phyloP scores from a whole-genome alignment of 768 basidiomycete species.

The Amanita rubescens region DNA sequence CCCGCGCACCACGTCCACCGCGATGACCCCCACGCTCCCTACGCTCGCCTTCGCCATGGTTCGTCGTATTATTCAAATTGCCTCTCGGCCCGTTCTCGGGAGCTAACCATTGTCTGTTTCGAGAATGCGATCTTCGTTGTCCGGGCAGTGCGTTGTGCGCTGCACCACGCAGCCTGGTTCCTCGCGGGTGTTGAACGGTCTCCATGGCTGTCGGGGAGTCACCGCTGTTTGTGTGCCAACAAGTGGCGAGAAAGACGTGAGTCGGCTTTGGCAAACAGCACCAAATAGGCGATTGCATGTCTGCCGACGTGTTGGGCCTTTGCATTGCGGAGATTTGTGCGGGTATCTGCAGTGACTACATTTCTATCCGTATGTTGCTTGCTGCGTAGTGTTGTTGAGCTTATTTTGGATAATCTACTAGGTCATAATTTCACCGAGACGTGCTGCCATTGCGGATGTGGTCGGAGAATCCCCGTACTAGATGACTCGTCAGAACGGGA shows the following conservation, averaged over 20 bases:
- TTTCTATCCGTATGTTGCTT: constrained; percentile 24
- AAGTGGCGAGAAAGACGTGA: neutral
- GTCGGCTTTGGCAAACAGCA: neutral
- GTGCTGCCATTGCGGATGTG: constrained; percentile 1
- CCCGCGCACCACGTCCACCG: constrained; percentile 39
- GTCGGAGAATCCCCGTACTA: neutral
- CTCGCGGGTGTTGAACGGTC: constrained; percentile 6
- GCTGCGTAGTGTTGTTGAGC: neutral
- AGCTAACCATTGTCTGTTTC: constrained; percentile 61
- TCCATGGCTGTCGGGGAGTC: constrained; percentile 5
- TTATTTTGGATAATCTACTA: constrained; percentile 9
- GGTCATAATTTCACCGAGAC: constrained; percentile 30
- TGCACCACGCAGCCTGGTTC: constrained; percentile 2
- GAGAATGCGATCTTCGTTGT: constrained; percentile 28
- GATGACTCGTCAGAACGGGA: constrained; percentile 3
- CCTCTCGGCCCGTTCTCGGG: constrained; percentile 28
- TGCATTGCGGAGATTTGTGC: constrained; percentile 26
- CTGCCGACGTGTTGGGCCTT: constrained; percentile 22
- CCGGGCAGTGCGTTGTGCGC: neutral
- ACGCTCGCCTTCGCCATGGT: constrained; percentile 40
- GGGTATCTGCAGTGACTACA: constrained; percentile 32
- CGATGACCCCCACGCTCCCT: constrained; percentile 60
- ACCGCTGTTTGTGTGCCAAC: neutral
- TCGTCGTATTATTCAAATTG: constrained; percentile 26
- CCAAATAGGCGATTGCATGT: constrained; percentile 13